Base-by-base conservation (phyloP, 345 rosid species). In the Bruguiera sexangula region DNA sequence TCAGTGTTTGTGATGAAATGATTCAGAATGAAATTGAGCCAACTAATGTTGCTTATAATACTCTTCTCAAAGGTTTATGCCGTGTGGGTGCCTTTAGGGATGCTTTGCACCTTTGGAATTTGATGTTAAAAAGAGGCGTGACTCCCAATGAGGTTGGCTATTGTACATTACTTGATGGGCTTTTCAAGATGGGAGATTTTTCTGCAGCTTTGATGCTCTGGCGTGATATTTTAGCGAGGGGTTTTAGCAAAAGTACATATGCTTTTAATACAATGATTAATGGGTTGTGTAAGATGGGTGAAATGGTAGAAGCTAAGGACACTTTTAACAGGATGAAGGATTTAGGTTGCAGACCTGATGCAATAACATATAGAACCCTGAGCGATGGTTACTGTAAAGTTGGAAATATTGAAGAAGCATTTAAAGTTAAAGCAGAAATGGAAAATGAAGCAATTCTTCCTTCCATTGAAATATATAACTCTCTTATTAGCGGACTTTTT, bases 61-160 rank as follows among this genome's bases (percentile, higher is more conserved):
- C 85, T 62, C 93, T 94, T 75, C 85, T 94, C 39, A 91, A 91
- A 73, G 98, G 97, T 63, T 73, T 83, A 60, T 81, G 80, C 69
- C 78, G 79, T 32, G 84, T 63, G 1, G 86, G 89, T 78, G 84
- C 85, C 60, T 79, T 76, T 53, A 73, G 81, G 24, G 95, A 91
- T 43, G 91, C 88, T 73, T 36, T 85, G 69, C 69, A 66, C 71
- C 78, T 91, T 64, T 94, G 97, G 97, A 56, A 67, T 65, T 58
- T 75, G 81, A 89, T 94, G 93, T 70, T 82, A 58, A 75, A 78
- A 75, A 80, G 81, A 69, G 88, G 93, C 0, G 73, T 86, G 69
- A 11, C 51, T 8, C 87, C 83, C 8, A 60, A 85, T 77, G 93
- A 82, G 77, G 73, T 89, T 29, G 76, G 87, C 70, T 88, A 76